Evolutionary conservation across 208 protist genomes (phyloP).

Genomic region (Trypanosoma vivax): DNA sequence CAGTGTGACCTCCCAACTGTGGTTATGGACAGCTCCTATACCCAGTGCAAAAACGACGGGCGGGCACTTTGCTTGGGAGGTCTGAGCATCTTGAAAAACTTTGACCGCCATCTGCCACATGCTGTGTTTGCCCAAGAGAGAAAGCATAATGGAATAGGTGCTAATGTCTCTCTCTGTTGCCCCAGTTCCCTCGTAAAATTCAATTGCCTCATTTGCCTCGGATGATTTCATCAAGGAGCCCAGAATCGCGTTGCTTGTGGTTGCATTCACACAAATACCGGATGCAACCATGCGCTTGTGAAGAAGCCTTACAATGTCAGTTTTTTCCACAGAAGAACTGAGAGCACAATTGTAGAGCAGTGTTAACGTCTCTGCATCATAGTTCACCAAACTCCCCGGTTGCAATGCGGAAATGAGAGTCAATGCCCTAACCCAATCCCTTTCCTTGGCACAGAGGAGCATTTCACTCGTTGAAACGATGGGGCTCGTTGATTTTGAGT

Average conservation of each 20-base stretch:
- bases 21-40: slow-evolving; percentile 44
- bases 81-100: slow-evolving; percentile 49
- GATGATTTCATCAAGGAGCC: slow-evolving; percentile 55
- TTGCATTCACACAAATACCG: slow-evolving; percentile 49
- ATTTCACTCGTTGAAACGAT: slow-evolving; percentile 61
- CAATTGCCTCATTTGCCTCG: slow-evolving; percentile 47
- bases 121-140: slow-evolving; percentile 58
- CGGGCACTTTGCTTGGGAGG: slow-evolving; percentile 35
- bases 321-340: slow-evolving; percentile 62
- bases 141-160: slow-evolving; percentile 73
- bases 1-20: slow-evolving; percentile 65
- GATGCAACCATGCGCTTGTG: slow-evolving; percentile 43
- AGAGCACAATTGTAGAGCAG: slow-evolving; percentile 87
- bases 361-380: slow-evolving; percentile 47
- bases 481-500: not conserved
- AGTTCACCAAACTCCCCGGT: slow-evolving; percentile 4
- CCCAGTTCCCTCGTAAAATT: slow-evolving; percentile 43
- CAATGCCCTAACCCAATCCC: slow-evolving; percentile 66
- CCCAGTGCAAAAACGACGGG: slow-evolving; percentile 55
- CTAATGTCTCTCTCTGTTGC: slow-evolving; percentile 44
- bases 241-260: slow-evolving; percentile 76
- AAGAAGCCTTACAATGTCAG: slow-evolving; percentile 35
- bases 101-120: slow-evolving; percentile 52
- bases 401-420: slow-evolving; percentile 28
- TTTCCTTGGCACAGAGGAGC: slow-evolving; percentile 73